These are phyloP conservation scores for Trypanosoma platydactyli DNA, from an alignment of 208 protist genomes.

Conservation along the genomic window DNA sequence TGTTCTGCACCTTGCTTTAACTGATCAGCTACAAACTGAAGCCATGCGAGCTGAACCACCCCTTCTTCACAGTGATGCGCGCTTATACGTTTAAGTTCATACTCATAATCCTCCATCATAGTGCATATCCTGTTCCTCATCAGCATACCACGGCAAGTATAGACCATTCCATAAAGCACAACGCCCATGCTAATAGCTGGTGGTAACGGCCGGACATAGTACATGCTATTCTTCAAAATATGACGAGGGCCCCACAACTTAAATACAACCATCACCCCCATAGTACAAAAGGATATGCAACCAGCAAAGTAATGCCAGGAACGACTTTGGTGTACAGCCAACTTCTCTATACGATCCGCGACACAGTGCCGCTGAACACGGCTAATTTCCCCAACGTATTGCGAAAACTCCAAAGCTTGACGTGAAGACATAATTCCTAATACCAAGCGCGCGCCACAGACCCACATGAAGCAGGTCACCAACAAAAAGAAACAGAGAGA, in stretches of 20 bases:
- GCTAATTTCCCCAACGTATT: conserved; percentile 81
- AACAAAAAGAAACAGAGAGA: background rate
- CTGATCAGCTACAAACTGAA: conserved; percentile 88
- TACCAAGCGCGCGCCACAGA: background rate
- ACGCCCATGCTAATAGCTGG: conserved; percentile 87
- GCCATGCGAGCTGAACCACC: conserved; percentile 84
- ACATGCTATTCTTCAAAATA: conserved; percentile 91
- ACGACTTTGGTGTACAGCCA: conserved; percentile 63
- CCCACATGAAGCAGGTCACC: conserved; percentile 23
- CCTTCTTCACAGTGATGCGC: conserved; percentile 88
- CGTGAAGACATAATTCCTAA: conserved; percentile 36
- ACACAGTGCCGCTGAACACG: conserved; percentile 69
- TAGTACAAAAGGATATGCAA: conserved; percentile 63
- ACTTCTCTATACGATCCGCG: conserved; percentile 67
- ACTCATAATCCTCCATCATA: conserved; percentile 92
- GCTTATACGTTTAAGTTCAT: conserved; percentile 90
- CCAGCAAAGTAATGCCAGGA: conserved; percentile 87
- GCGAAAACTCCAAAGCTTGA: conserved; percentile 51
- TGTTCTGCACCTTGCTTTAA: conserved; percentile 78
- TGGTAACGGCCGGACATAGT: conserved; percentile 80
- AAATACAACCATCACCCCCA: conserved; percentile 60
- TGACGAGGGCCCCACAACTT: conserved; percentile 87
- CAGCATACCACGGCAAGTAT: conserved; percentile 84
- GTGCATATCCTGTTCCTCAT: conserved; percentile 87
- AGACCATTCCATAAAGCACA: conserved; percentile 80